A percentile compares a stretch with the other conserved stretches of the same genome.
These are phyloP conservation scores for Cryphonectria parasitica DNA, from an alignment of 2,329 filamentous ascomycete genomes.

Conservation along the genomic window DNA sequence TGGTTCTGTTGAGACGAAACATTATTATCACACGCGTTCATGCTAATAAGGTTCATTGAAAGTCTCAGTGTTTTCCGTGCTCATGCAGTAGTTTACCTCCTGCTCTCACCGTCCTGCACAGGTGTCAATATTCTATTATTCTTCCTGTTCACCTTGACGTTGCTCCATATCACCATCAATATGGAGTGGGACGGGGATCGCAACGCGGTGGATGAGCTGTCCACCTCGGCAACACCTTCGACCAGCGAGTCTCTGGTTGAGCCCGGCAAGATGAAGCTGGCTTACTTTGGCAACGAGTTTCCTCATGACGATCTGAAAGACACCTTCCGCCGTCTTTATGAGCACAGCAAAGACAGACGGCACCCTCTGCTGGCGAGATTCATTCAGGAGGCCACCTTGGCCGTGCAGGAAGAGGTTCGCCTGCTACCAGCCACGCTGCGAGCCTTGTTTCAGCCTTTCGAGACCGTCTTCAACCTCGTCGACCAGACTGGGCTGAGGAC, in stretches of 20 bases:
- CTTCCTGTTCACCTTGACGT: background rate
- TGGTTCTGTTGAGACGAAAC: background rate
- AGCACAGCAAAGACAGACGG: conserved; percentile 44
- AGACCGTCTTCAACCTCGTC: conserved; percentile 41
- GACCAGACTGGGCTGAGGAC: conserved; percentile 42
- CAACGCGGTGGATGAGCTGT: background rate
- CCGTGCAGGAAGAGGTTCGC: conserved; percentile 45
- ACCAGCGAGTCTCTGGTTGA: conserved; percentile 5
- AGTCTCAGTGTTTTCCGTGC: background rate
- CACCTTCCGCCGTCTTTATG: conserved; percentile 45
- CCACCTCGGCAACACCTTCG: conserved; percentile 2
- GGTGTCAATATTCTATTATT: background rate
- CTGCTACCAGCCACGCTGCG: conserved; percentile 37
- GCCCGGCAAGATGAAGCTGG: conserved; percentile 38
- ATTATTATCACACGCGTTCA: background rate
- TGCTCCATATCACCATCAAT: background rate
- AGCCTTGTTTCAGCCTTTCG: conserved; percentile 41
- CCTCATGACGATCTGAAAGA: conserved; percentile 48
- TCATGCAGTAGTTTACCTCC: background rate
- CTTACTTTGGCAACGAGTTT: conserved; percentile 54
- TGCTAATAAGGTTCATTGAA: background rate
- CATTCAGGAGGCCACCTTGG: conserved; percentile 44
- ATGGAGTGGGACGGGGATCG: conserved; percentile 9
- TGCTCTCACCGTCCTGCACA: background rate
- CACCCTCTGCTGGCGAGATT: conserved; percentile 45